Evolutionary conservation across 331 rosid genomes (phyloP).

Genomic region (Dryas integrifolia): DNA sequence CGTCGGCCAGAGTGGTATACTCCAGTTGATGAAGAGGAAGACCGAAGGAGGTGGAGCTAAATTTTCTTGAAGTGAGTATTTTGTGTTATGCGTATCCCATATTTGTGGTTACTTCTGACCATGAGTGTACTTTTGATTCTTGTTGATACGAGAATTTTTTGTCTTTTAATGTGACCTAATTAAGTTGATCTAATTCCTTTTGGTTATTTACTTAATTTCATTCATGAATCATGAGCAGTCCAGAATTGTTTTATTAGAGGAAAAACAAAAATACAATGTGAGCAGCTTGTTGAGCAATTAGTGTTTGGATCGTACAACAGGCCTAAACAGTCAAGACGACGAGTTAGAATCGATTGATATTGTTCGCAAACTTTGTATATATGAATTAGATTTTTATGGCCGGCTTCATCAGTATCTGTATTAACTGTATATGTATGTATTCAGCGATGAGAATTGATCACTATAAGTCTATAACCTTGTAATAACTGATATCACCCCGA

Average conservation of each 20-base stretch:
- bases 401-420: no score
- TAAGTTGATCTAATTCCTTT: no score
- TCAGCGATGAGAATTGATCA: no score
- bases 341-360: neutral
- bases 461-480: no score
- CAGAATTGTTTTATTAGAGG: neutral
- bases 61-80: neutral
- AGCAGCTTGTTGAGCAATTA: neutral
- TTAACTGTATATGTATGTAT: no score
- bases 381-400: no score
- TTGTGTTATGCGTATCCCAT: neutral
- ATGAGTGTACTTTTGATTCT: neutral
- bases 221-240: no score
- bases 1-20: slow-evolving; percentile 74
- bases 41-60: slow-evolving; percentile 84
- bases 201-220: no score
- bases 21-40: slow-evolving; percentile 91
- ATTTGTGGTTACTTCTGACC: neutral
- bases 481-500: no score
- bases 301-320: neutral
- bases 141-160: neutral
- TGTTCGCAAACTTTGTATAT: no score
- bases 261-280: neutral
- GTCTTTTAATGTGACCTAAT: no score
- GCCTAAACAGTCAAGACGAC: neutral